Conservation (phyloP, 495 filamentous ascomycete species). For the Hypoxylon rickii region DNA sequence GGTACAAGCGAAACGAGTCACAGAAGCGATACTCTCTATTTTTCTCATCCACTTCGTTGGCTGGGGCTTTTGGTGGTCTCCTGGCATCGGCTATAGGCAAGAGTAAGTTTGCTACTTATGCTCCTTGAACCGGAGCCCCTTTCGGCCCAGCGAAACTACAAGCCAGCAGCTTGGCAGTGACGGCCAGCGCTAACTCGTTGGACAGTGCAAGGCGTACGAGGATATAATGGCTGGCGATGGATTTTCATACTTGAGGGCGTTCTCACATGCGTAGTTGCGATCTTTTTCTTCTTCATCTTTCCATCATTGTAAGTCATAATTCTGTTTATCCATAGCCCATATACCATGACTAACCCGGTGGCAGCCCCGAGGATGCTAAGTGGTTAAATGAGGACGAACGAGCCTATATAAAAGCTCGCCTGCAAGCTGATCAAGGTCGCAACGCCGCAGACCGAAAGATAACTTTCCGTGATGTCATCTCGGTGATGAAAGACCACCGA, state of each 20-base stretch:
- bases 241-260: conserved; percentile 74
- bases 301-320: conserved; percentile 68
- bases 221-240: conserved; percentile 88
- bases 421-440: conserved; percentile 77
- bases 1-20: conserved; percentile 86
- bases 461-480: conserved; percentile 64
- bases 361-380: conserved; percentile 59
- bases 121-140: too few species aligned
- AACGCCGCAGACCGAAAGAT: conserved; percentile 69
- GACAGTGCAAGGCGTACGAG: conserved; percentile 62
- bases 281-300: conserved; percentile 78
- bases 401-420: conserved; percentile 70
- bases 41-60: conserved; percentile 79
- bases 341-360: not conserved
- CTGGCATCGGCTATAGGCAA: conserved; percentile 84
- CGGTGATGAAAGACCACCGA: conserved; percentile 76
- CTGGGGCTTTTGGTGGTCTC: conserved; percentile 85
- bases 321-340: not conserved
- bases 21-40: conserved; percentile 91
- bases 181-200: conserved; percentile 13
- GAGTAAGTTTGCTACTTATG: conserved; percentile 58
- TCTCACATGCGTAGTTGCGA: conserved; percentile 71
- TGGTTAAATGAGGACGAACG: conserved; percentile 80
- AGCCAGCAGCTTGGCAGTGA: too few species aligned
- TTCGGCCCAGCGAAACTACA: too few species aligned